Base-by-base conservation (phyloP, 1,284 basidiomycete genomes). In the Dichomitus squalens region DNA sequence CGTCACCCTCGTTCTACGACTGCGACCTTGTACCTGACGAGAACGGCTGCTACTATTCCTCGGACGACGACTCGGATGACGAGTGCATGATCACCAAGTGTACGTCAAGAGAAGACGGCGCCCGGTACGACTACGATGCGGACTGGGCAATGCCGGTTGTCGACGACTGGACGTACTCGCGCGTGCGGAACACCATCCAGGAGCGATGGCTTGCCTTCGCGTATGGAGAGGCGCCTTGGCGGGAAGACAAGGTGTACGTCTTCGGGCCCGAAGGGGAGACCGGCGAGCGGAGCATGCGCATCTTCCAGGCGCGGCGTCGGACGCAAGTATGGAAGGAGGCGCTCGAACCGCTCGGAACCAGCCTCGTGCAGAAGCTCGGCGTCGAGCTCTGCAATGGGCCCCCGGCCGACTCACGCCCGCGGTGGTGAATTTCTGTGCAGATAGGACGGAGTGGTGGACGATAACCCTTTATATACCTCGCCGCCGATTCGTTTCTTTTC, bases 141-240 rank as follows among this genome's bases (percentile, higher is more conserved):
- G 67, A 67, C 40, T 65, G 59, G 57, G 57, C 60, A 59, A 56
- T 59, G 57, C 58, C 60, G 33, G 71, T 80, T 51, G 86, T 90
- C 2, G 83, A 88, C 64, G 80, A 81, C 64, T 86, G 79, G 75
- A 76, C 83, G 31, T 90, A 88, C 60, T 69, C 73, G 18, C 80
- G 84, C 46, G 85, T 91, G 49, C 79, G 87, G 16, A 83, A 89
- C 59, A 76, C 84, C 25, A 80, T 91, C 50, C 89, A 91, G 68
- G 79, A 81, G 60, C 77, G 82, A 38, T 91, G 88, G 88, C 77
- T 91, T 23, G 66, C 82, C n/a, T 91, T 91, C 61, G 87, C 88
- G 4, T 71, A 87, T 66, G 88, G 87, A 4, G 82, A 87, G 68
- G 77, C 75, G 16, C 88, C 88, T 2, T 91, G 89, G 88, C 75